Conservation (phyloP, 305 asterid genomes). For the Fraxinus dipetala region DNA sequence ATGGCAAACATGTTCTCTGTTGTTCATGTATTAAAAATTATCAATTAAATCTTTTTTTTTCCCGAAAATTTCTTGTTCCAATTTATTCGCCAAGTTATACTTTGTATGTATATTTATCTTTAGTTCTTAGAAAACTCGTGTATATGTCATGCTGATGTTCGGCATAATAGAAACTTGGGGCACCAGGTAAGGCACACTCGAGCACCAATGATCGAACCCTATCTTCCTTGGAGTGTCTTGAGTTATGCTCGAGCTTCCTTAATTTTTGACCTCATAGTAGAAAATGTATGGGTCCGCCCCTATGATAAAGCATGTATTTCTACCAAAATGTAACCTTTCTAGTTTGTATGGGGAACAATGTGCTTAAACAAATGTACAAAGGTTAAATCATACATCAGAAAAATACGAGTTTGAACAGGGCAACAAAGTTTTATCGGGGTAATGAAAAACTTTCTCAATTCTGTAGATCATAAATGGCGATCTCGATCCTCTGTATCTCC, state of each 20-base stretch:
- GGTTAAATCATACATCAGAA: not conserved
- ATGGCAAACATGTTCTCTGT: too few relatives aligned
- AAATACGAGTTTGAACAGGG: not conserved
- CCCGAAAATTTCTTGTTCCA: too few relatives aligned
- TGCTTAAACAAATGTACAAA: not conserved
- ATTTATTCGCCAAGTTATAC: too few relatives aligned
- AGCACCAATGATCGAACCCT: too few relatives aligned
- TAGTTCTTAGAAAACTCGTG: too few relatives aligned
- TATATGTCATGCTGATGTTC: too few relatives aligned
- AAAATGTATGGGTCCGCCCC: not conserved
- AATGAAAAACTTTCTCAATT: not conserved
- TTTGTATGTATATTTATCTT: too few relatives aligned
- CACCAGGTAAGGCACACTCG: too few relatives aligned
- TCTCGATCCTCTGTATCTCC: not conserved
- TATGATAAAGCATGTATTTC: not conserved
- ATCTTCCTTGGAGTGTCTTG: not conserved
- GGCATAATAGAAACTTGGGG: too few relatives aligned
- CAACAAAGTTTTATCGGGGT: not conserved
- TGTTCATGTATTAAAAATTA: too few relatives aligned
- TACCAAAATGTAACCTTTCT: not conserved
- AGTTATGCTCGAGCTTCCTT: not conserved
- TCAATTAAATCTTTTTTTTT: too few relatives aligned
- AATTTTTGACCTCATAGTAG: not conserved
- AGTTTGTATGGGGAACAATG: not conserved
- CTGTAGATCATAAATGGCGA: not conserved